phyloP scores from a whole-genome alignment of 768 basidiomycete genomes.

The Boletus huronensis region DNA sequence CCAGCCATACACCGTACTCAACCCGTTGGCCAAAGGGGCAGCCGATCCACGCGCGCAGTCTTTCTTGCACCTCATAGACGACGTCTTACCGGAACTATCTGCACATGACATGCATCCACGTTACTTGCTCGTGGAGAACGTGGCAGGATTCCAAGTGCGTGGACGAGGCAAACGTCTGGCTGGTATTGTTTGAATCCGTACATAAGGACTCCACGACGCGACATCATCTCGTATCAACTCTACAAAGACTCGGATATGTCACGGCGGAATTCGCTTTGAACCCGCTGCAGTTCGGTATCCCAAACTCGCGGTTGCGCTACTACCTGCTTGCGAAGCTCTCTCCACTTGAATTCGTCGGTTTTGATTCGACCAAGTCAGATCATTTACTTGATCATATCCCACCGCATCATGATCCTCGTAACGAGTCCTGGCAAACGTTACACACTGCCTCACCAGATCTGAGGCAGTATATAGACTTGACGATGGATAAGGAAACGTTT shows the following conservation, averaged over 20 bases:
- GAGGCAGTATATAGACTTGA: constrained; percentile 12
- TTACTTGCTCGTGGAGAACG: constrained; percentile 72
- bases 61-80: constrained; percentile 66
- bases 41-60: constrained; percentile 72
- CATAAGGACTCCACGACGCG: constrained; percentile 64
- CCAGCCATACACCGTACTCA: constrained; percentile 80
- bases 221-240: constrained; percentile 46
- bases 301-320: constrained; percentile 79
- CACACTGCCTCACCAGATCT: constrained; percentile 1
- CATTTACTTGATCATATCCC: constrained; percentile 55
- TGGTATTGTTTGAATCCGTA: constrained; percentile 5
- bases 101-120: constrained; percentile 45
- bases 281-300: constrained; percentile 75
- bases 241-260: constrained; percentile 54
- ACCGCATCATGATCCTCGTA: constrained; percentile 33
- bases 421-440: not conserved
- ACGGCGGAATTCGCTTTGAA: constrained; percentile 64
- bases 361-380: constrained; percentile 15
- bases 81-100: constrained; percentile 59
- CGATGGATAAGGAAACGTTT: constrained; percentile 10
- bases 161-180: not conserved
- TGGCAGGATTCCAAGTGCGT: constrained; percentile 77
- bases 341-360: constrained; percentile 37
- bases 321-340: constrained; percentile 66
- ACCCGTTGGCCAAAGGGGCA: constrained; percentile 66